Percentiles rank a stretch among this genome's conserved stretches.
Evolutionary conservation across 2,329 filamentous ascomycete genomes (phyloP).

Genomic region (Eutypella sp.): DNA sequence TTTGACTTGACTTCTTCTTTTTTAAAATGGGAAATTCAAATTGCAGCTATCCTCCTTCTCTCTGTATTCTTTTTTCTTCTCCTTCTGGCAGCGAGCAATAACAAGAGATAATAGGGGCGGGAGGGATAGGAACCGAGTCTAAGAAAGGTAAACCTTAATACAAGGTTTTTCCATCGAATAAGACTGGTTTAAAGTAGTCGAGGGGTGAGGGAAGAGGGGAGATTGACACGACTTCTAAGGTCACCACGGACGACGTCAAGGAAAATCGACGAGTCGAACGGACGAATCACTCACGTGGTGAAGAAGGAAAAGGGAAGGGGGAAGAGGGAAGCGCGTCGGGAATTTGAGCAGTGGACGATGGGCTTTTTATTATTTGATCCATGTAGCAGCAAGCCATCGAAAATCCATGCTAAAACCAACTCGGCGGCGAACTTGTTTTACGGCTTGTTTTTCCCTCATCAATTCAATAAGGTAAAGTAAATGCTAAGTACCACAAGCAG

Average conservation of each 20-base stretch:
- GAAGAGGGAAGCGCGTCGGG: conserved; percentile 11
- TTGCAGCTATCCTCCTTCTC: too few species aligned
- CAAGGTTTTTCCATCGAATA: too few species aligned
- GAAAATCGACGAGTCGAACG: conserved; percentile 19
- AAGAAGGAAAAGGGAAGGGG: conserved; percentile 6
- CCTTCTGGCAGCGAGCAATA: conserved; percentile 12
- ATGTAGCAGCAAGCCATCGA: too few species aligned
- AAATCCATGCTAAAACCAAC: background rate
- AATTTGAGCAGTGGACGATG: conserved; percentile 8
- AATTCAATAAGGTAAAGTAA: background rate
- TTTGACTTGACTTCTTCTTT: too few species aligned
- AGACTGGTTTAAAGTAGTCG: conserved; percentile 7
- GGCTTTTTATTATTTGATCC: conserved; percentile 6
- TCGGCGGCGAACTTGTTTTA: background rate
- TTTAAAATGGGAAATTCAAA: too few species aligned
- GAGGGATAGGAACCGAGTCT: conserved; percentile 15
- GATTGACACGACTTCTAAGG: conserved; percentile 18
- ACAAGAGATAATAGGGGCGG: conserved; percentile 6
- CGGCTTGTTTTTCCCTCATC: background rate
- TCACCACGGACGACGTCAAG: conserved; percentile 24
- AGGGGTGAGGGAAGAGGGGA: conserved; percentile 20
- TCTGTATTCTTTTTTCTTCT: too few species aligned
- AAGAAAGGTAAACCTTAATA: conserved; percentile 13
- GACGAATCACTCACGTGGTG: conserved; percentile 21
- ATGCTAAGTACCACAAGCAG: background rate